phyloP scores from a whole-genome alignment of 441 rosid genomes.

The Aleurites moluccanus region DNA sequence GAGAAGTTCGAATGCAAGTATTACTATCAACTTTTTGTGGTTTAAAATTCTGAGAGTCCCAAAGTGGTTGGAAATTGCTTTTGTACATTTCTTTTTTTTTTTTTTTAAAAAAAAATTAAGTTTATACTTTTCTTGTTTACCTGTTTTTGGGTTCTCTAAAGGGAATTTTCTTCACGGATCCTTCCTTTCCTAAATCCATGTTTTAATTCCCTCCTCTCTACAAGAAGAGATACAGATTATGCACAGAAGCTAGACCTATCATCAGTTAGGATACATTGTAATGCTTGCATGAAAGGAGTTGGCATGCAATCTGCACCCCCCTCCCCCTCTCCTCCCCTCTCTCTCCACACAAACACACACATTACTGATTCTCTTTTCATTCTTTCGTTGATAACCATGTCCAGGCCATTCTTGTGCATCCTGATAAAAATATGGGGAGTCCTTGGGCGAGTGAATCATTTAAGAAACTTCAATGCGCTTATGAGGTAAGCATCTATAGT shows the following conservation, averaged over 20 bases:
- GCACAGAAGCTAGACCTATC: background rate
- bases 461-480: conserved; percentile 97
- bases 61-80: background rate
- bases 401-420: conserved; percentile 99
- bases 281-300: background rate
- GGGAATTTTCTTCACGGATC: background rate
- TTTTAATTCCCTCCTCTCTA: background rate
- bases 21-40: background rate
- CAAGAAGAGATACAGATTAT: background rate
- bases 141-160: background rate
- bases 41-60: background rate
- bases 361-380: background rate
- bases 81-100: background rate
- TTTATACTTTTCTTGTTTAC: background rate
- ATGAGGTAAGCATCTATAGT: conserved; percentile 58
- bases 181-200: background rate
- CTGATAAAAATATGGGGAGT: conserved; percentile 98
- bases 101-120: background rate
- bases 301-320: background rate
- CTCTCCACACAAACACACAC: background rate
- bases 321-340: background rate
- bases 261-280: background rate
- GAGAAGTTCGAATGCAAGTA: background rate
- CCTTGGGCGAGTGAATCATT: conserved; percentile 95
- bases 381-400: conserved; percentile 21